Base-by-base conservation (phyloP, 1,284 basidiomycete species). In the Cutaneotrichosporon mucoides region DNA sequence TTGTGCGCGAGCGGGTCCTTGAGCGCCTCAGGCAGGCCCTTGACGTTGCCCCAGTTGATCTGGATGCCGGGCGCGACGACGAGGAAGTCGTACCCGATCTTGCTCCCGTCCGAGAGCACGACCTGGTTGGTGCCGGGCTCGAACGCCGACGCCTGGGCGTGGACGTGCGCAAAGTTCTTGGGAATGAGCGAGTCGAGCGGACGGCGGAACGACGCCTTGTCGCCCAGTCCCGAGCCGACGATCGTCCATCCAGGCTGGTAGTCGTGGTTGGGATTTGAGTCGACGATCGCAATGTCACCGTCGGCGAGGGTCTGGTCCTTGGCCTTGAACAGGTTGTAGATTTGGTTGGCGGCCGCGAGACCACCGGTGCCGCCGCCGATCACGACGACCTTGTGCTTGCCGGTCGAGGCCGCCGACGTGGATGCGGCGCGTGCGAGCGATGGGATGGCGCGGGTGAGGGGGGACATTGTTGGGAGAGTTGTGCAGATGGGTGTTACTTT, bases 1-100 rank as follows among this genome's bases (percentile, higher is more conserved):
- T 88, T 88, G 5, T 88, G 88, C 3, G 79, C 76, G 36, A 62
- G 49, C 11, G 89, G 83, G 75, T 94, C 86, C 35, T 82, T 81
- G 33, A 99, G 83, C 0, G 92, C 95, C 64, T 85, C 82, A 24
- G 84, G 77, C 8, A 99, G 82, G 6, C 93, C 93, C 66, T 86
- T 80, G 67, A 98, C 87, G 37, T 80, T 83, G 67, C 84, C 83
- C 84, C 86, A 92, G 61, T 77, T 92, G 76, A 85, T 89, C 78
- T 94, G 85, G 38, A 98, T 79, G 43, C 95, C 95, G 9, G 90
- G 84, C 8, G 92, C 90, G 53, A 99, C 89, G 43, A 98, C 86
- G 34, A 99, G 83, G 49, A 85, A 83, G 66, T 97, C 94, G 76
- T 98, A 98, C 5, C 83, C 82, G 58, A 98, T 78, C 57, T 83